Percentiles rank a stretch among this genome's conserved stretches.
These are phyloP conservation scores for Hyaloperonospora brassicae DNA, from an alignment of 352 stramenopile species.

Conservation along the genomic window DNA sequence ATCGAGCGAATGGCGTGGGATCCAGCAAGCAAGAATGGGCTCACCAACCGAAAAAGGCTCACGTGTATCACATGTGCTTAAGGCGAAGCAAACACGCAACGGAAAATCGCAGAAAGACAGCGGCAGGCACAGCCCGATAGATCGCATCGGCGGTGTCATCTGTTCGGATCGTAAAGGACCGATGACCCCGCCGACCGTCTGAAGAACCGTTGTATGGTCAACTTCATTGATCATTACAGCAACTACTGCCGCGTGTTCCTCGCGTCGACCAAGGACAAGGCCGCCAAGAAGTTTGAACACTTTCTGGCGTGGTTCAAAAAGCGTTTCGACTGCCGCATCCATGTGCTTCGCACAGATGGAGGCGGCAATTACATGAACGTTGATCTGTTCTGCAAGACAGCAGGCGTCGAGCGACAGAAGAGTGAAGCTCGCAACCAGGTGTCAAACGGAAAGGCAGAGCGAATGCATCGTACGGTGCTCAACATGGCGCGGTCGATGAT, in stretches of 20 bases:
- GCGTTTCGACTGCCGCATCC: not conserved
- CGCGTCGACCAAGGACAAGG: slow-evolving; percentile 2
- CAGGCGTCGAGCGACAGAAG: too few species aligned
- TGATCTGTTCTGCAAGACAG: too few species aligned
- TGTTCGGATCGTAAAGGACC: not conserved
- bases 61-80: not conserved
- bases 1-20: not conserved
- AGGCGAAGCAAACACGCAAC: not conserved
- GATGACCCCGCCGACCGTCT: not conserved
- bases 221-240: slow-evolving; percentile 6
- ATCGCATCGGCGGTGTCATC: not conserved
- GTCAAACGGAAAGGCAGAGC: too few species aligned
- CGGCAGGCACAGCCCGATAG: not conserved
- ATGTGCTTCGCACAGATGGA: slow-evolving; percentile 13
- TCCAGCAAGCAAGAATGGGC: not conserved
- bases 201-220: not conserved
- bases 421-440: too few species aligned
- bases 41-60: not conserved
- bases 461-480: not conserved
- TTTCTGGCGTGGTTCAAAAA: not conserved
- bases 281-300: slow-evolving; percentile 3
- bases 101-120: not conserved
- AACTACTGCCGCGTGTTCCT: slow-evolving; percentile 9
- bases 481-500: slow-evolving; percentile 9
- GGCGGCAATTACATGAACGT: slow-evolving; percentile 3